Conservation (phyloP, 306 rosid genomes). For the Cucumis sativus region Cucumber_9930_V3 NC_026657.2:35080501-35081000, state of each 20-base stretch:
- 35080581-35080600: slow-evolving; percentile 38
- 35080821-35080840: background rate
- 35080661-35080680: slow-evolving; percentile 16
- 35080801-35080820: background rate
- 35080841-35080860: background rate
- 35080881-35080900: background rate
- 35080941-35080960: too few species aligned
- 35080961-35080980: too few species aligned
- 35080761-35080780: background rate
- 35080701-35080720: slow-evolving; percentile 13
- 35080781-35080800: slow-evolving; percentile 8
- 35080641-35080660: background rate
- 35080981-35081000: too few species aligned
- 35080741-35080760: slow-evolving; percentile 19
- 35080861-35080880: background rate
- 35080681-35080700: background rate
- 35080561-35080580: slow-evolving; percentile 46
- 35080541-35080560: slow-evolving; percentile 11
- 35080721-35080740: slow-evolving; percentile 27
- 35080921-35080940: too few species aligned
- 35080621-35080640: slow-evolving; percentile 9
- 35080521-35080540: background rate
- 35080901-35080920: too few species aligned
- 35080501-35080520: background rate
- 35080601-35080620: slow-evolving; percentile 23